Conservation (phyloP, 1,139 yeast species). For the Scheffersomyces illinoinensis region DNA sequence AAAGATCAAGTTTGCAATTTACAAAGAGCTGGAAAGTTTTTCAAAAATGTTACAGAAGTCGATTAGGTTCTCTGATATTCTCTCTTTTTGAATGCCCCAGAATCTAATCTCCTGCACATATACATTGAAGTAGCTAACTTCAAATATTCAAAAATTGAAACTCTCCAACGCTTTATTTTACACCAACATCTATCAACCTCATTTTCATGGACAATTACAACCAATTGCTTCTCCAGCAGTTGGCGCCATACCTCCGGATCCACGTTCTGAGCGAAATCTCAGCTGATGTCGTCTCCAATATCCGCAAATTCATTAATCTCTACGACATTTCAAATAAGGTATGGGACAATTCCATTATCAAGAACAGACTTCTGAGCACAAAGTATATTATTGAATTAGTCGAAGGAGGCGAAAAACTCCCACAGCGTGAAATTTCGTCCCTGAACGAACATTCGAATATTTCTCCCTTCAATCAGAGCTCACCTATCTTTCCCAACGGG, state of each 20-base stretch:
- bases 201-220: conserved; percentile 34
- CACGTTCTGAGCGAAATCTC: conserved; percentile 10
- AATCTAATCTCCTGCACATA: neutral
- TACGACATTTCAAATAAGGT: conserved; percentile 21
- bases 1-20: neutral
- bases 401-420: conserved; percentile 4
- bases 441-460: conserved; percentile 26
- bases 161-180: neutral
- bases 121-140: neutral
- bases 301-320: conserved; percentile 6
- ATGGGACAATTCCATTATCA: conserved; percentile 46
- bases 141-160: neutral
- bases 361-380: conserved; percentile 36
- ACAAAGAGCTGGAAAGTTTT: no score
- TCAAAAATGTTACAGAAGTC: no score
- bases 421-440: neutral
- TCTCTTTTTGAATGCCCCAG: neutral
- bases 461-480: conserved; percentile 39
- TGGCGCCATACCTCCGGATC: conserved; percentile 34
- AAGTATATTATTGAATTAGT: conserved; percentile 30
- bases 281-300: conserved; percentile 2
- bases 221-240: conserved; percentile 26
- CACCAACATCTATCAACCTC: neutral
- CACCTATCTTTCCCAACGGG: conserved; percentile 47
- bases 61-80: no score